Percentiles rank a stretch among this genome's conserved stretches.
These are phyloP conservation scores for Phialemoniopsis sp. DNA, from an alignment of 2,329 filamentous ascomycete genomes.

Conservation along the genomic window DNA sequence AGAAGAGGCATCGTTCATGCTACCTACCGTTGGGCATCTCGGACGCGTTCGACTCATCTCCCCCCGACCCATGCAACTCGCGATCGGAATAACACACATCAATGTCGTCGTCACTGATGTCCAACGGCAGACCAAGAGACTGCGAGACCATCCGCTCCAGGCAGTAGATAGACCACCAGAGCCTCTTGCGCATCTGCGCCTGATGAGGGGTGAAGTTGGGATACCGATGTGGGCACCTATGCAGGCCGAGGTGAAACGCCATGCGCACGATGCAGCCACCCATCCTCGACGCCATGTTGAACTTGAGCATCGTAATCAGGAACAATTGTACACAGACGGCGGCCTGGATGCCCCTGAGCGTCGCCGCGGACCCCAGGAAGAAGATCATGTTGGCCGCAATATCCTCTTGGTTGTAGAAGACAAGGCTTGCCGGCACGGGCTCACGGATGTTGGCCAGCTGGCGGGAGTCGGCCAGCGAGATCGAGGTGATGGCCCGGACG, in stretches of 20 bases:
- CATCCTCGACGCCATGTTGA: conserved; percentile 52
- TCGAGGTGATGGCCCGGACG: conserved; percentile 48
- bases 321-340: conserved; percentile 50
- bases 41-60: too few relatives aligned
- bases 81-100: conserved; percentile 60
- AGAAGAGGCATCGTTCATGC: too few relatives aligned
- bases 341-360: conserved; percentile 42
- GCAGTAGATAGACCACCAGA: conserved; percentile 55
- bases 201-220: conserved; percentile 43
- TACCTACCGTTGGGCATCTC: too few relatives aligned
- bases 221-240: conserved; percentile 51
- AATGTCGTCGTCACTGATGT: conserved; percentile 51
- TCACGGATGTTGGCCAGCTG: conserved; percentile 24
- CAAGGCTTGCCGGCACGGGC: conserved; percentile 33
- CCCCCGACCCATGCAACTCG: too few relatives aligned
- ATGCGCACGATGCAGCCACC: conserved; percentile 51
- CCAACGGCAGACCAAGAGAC: conserved; percentile 49
- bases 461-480: conserved; percentile 47
- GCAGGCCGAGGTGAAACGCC: conserved; percentile 53
- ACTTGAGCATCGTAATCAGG: conserved; percentile 48
- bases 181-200: conserved; percentile 40
- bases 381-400: conserved; percentile 43
- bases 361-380: conserved; percentile 40
- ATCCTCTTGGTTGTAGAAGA: conserved; percentile 46
- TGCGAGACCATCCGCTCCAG: conserved; percentile 52